Evolutionary conservation across 2,329 filamentous ascomycete species (phyloP).

Genomic region (Alternaria tenuissima): DNA sequence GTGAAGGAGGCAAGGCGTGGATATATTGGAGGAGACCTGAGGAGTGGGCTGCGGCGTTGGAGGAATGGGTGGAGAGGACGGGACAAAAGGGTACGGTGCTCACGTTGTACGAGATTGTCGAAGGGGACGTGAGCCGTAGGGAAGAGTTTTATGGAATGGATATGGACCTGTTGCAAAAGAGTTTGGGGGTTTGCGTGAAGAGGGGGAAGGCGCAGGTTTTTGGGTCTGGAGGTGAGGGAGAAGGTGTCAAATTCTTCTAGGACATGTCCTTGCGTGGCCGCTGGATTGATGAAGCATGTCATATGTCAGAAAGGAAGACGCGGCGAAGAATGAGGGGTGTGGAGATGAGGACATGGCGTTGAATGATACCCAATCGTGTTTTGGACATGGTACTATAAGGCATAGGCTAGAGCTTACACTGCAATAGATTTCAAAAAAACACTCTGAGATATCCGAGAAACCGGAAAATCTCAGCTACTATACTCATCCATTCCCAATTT

Average conservation of each 20-base stretch:
- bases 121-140: conserved; percentile 79
- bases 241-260: conserved; percentile 92
- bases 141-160: conserved; percentile 89
- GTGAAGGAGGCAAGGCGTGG: conserved; percentile 60
- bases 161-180: conserved; percentile 78
- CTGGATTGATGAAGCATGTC: no score
- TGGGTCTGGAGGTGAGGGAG: conserved; percentile 73
- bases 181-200: conserved; percentile 83
- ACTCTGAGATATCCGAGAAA: no score
- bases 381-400: not conserved
- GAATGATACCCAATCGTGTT: not conserved
- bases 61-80: conserved; percentile 83
- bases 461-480: not conserved
- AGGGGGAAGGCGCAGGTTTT: conserved; percentile 93
- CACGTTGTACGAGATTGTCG: conserved; percentile 88
- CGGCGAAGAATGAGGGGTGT: not conserved
- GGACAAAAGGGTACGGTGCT: conserved; percentile 88
- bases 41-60: conserved; percentile 85
- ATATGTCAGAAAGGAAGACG: not conserved
- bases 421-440: not conserved
- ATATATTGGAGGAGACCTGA: conserved; percentile 87
- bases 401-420: not conserved
- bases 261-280: not conserved
- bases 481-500: not conserved
- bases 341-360: not conserved